Evolutionary conservation across 2,329 filamentous ascomycete genomes (phyloP).

Genomic region (Neurospora sp.): DNA sequence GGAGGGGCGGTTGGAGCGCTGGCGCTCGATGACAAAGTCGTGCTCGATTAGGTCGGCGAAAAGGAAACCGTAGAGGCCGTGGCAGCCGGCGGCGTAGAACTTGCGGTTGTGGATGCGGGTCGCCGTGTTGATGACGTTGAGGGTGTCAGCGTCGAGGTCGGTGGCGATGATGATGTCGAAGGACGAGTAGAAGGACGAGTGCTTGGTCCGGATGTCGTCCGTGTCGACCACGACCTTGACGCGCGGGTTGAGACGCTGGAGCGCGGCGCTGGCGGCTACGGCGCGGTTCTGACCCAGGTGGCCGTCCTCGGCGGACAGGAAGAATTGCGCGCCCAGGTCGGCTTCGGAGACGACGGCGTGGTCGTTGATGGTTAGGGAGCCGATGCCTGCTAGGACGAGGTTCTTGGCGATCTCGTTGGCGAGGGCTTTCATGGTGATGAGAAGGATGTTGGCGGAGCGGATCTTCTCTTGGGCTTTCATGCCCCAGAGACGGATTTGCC

Average conservation of each 20-base stretch:
- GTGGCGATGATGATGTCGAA: conserved; percentile 89
- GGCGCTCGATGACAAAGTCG: conserved; percentile 79
- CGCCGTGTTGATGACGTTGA: conserved; percentile 75
- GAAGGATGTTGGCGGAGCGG: conserved; percentile 77
- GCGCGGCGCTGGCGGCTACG: conserved; percentile 64
- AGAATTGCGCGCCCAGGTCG: conserved; percentile 76
- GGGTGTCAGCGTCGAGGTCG: conserved; percentile 66
- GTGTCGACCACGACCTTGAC: conserved; percentile 67
- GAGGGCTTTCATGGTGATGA: conserved; percentile 79
- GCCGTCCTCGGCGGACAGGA: conserved; percentile 56
- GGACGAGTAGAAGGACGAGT: conserved; percentile 61
- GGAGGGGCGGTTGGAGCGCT: conserved; percentile 65
- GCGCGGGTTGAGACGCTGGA: conserved; percentile 82
- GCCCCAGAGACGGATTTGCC: conserved; percentile 95
- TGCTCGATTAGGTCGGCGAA: conserved; percentile 90
- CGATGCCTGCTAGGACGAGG: conserved; percentile 85
- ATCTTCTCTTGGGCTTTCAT: conserved; percentile 91
- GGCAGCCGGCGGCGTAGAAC: conserved; percentile 81
- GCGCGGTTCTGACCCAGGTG: conserved; percentile 77
- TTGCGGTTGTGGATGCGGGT: conserved; percentile 68
- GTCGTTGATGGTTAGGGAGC: conserved; percentile 82
- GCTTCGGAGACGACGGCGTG: conserved; percentile 63
- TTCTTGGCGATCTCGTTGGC: conserved; percentile 97
- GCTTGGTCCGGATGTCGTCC: conserved; percentile 56
- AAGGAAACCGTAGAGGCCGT: conserved; percentile 90